phyloP scores from a whole-genome alignment of 306 rosid species.

The Sindora glabra region DNA sequence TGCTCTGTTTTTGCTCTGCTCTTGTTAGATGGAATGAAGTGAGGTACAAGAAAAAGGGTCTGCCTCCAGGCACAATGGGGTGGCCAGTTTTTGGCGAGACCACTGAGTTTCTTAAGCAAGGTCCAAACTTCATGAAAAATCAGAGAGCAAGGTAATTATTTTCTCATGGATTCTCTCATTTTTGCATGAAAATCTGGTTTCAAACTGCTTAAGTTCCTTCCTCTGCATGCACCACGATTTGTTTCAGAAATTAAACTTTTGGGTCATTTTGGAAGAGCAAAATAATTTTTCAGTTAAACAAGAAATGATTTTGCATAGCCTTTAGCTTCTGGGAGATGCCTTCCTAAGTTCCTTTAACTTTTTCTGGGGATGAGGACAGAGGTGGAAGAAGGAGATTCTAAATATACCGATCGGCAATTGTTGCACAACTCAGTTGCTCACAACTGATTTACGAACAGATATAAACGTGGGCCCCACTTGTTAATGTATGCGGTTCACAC shows the following conservation, averaged over 20 bases:
- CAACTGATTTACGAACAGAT: too few species aligned
- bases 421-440: too few species aligned
- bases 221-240: constrained; percentile 20
- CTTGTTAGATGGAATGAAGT: constrained; percentile 80
- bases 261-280: not conserved
- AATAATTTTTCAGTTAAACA: too few species aligned
- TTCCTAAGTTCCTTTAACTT: too few species aligned
- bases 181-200: not conserved
- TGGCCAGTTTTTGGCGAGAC: constrained; percentile 98
- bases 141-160: constrained; percentile 74
- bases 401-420: too few species aligned
- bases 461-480: too few species aligned
- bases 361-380: too few species aligned
- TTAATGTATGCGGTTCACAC: too few species aligned
- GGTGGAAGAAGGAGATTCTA: too few species aligned
- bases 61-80: constrained; percentile 99
- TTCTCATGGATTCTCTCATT: not conserved
- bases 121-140: constrained; percentile 92
- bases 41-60: constrained; percentile 67
- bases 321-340: too few species aligned
- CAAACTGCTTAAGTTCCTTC: constrained; percentile 1
- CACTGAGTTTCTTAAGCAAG: constrained; percentile 91
- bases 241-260: not conserved
- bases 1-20: constrained; percentile 86
- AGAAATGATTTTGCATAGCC: too few species aligned